phyloP scores from a whole-genome alignment of 441 rosid genomes.

The Adansonia madagascariensis region DNA sequence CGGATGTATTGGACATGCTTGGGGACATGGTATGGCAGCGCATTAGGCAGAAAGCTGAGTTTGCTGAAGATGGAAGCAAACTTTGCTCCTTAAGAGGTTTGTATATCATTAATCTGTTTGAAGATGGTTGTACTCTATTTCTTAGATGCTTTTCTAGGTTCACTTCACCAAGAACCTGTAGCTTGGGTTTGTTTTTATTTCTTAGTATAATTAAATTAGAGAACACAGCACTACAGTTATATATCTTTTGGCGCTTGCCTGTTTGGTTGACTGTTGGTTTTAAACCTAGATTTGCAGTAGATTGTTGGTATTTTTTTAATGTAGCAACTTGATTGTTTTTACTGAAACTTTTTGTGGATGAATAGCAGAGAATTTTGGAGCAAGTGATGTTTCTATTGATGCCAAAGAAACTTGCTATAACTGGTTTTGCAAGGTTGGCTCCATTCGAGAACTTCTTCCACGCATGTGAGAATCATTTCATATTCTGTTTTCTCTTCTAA shows the following conservation, averaged over 20 bases:
- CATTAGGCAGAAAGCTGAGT: slow-evolving; percentile 79
- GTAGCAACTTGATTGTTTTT: background rate
- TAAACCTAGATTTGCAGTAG: background rate
- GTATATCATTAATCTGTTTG: slow-evolving; percentile 21
- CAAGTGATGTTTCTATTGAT: slow-evolving; percentile 61
- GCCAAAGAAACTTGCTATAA: slow-evolving; percentile 94
- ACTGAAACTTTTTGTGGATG: slow-evolving; percentile 21
- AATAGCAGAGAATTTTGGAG: slow-evolving; percentile 73
- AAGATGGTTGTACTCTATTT: slow-evolving; percentile 14
- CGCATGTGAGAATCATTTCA: slow-evolving; percentile 71
- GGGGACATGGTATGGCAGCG: slow-evolving; percentile 95
- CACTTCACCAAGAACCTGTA: background rate
- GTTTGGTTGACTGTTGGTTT: slow-evolving; percentile 10
- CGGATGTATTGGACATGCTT: slow-evolving; percentile 82
- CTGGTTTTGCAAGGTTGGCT: slow-evolving; percentile 91
- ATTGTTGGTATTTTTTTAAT: slow-evolving; percentile 7
- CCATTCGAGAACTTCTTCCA: slow-evolving; percentile 86
- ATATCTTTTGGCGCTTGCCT: background rate
- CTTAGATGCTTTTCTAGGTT: background rate
- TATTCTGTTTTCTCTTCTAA: slow-evolving; percentile 12
- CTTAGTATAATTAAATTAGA: background rate
- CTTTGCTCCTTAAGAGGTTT: slow-evolving; percentile 63
- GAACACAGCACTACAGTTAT: background rate
- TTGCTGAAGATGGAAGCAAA: slow-evolving; percentile 61
- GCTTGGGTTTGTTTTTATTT: background rate